Evolutionary conservation across 2,329 filamentous ascomycete species (phyloP).

Genomic region (Ascochyta lentis): DNA sequence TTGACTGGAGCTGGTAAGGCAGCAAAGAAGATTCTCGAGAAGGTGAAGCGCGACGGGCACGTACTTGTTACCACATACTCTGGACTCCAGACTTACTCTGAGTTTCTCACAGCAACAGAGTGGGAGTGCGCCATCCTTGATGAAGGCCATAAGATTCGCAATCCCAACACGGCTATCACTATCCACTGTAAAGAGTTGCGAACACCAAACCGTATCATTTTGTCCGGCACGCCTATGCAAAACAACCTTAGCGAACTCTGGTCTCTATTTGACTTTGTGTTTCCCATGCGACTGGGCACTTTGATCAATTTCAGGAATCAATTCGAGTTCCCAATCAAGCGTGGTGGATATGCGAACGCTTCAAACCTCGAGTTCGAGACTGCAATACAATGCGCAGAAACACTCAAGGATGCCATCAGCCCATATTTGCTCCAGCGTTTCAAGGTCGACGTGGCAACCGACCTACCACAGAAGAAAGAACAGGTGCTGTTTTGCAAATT

Average conservation of each 20-base stretch:
- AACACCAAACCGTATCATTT: slow-evolving; percentile 87
- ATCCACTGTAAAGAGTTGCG: slow-evolving; percentile 93
- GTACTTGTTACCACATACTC: slow-evolving; percentile 96
- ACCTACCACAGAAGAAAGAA: slow-evolving; percentile 94
- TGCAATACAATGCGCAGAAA: slow-evolving; percentile 91
- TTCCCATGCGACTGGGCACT: slow-evolving; percentile 92
- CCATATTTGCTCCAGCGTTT: slow-evolving; percentile 91
- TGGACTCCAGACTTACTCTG: slow-evolving; percentile 89
- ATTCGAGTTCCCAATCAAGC: slow-evolving; percentile 91
- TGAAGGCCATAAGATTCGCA: slow-evolving; percentile 97
- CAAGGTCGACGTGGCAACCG: slow-evolving; percentile 91
- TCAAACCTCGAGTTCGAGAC: slow-evolving; percentile 94
- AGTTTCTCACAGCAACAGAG: slow-evolving; percentile 79
- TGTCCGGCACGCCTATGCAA: slow-evolving; percentile 97
- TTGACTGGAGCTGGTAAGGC: slow-evolving; percentile 67
- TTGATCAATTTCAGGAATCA: slow-evolving; percentile 88
- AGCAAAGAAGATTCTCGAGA: slow-evolving; percentile 80
- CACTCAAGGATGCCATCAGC: slow-evolving; percentile 89
- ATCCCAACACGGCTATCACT: slow-evolving; percentile 93
- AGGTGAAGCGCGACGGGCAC: slow-evolving; percentile 83
- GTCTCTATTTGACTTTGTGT: slow-evolving; percentile 98
- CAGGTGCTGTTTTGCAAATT: slow-evolving; percentile 96
- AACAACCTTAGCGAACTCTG: slow-evolving; percentile 95
- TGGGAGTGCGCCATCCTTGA: slow-evolving; percentile 96
- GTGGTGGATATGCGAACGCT: slow-evolving; percentile 94